A percentile compares a stretch with the other conserved stretches of the same genome.
phyloP scores from a whole-genome alignment of 306 rosid genomes.

The Mucuna pruriens region DNA sequence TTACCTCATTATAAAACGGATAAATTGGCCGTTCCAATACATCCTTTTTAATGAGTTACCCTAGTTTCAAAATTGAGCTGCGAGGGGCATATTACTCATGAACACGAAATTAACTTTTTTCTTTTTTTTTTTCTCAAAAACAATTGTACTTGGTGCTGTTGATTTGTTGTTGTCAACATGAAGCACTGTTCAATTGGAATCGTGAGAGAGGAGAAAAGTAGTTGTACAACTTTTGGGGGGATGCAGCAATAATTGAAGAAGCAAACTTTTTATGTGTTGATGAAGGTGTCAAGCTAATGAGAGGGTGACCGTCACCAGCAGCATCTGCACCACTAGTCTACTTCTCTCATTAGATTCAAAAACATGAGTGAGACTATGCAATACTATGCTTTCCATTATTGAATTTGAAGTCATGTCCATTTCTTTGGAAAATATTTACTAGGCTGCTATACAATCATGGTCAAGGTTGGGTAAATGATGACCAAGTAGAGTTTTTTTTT shows the following conservation, averaged over 20 bases:
- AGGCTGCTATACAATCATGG: not conserved
- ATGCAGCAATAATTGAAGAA: slow-evolving; percentile 32
- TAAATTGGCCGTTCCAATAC: not conserved
- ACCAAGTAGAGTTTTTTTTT: not conserved
- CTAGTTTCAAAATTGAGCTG: not conserved
- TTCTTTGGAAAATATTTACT: not conserved
- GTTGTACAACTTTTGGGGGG: slow-evolving; percentile 44
- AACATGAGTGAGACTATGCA: not conserved
- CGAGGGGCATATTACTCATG: not conserved
- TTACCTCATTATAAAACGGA: not conserved
- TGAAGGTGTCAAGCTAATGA: not conserved
- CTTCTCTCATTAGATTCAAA: slow-evolving; percentile 14
- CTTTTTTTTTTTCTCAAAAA: not conserved
- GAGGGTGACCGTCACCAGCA: not conserved
- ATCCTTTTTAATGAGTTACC: not conserved
- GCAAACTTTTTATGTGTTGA: not conserved
- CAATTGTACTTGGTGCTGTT: not conserved
- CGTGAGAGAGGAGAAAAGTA: not conserved
- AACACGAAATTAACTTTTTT: not conserved
- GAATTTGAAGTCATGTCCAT: slow-evolving; percentile 69
- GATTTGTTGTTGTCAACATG: slow-evolving; percentile 9
- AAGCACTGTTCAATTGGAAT: not conserved
- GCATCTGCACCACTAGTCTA: not conserved
- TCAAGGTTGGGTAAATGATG: not conserved
- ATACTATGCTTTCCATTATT: slow-evolving; percentile 66